Evolutionary conservation across 139 green algal genomes (phyloP).

Genomic region (Deuterostichococcus epilithicus): DNA sequence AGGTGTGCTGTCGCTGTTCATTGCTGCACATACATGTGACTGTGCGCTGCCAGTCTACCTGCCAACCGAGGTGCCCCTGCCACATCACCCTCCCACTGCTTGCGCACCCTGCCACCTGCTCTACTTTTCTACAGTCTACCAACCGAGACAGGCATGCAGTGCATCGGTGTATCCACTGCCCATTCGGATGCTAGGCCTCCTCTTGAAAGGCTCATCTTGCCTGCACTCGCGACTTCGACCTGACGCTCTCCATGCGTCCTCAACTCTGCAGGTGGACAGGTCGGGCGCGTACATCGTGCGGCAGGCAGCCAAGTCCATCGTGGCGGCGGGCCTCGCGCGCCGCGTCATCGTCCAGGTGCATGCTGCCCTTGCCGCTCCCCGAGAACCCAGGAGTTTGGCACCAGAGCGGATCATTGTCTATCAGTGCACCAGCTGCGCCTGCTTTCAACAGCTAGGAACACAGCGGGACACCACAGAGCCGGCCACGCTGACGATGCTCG

Average conservation of each 20-base stretch:
- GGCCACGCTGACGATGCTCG: no score
- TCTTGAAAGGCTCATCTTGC: no score
- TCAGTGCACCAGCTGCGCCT: not conserved
- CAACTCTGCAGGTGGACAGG: slow-evolving; percentile 55
- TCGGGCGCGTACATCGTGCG: slow-evolving; percentile 98
- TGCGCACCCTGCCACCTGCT: no score
- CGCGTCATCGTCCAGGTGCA: slow-evolving; percentile 71
- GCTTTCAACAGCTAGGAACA: no score
- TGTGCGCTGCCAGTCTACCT: no score
- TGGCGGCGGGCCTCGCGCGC: slow-evolving; percentile 84
- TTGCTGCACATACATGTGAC: no score
- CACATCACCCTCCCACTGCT: no score
- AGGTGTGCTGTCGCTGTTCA: slow-evolving; percentile 57
- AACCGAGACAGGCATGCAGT: not conserved
- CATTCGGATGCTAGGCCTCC: no score
- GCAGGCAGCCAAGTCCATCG: slow-evolving; percentile 97
- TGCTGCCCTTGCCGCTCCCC: no score
- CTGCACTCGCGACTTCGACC: not conserved
- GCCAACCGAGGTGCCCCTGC: no score
- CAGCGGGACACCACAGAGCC: no score
- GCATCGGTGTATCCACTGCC: slow-evolving; percentile 13
- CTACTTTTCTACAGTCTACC: not conserved
- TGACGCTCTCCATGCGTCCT: not conserved
- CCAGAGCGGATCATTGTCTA: no score
- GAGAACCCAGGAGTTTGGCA: not conserved